phyloP scores from a whole-genome alignment of 148 eudicot genomes.

The Rhododendron simsii region DNA sequence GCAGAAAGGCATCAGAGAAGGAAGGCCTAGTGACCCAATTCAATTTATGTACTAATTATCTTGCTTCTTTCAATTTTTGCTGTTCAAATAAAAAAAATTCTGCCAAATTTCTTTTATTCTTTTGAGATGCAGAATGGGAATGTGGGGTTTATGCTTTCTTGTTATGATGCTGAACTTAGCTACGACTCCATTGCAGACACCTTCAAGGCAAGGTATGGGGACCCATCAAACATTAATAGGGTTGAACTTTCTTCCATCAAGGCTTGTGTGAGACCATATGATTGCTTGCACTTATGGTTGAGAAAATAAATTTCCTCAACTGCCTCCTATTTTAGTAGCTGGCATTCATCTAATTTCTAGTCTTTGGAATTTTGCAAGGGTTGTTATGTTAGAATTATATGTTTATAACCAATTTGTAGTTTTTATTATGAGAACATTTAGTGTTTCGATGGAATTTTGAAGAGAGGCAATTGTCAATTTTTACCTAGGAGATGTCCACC shows the following conservation, averaged over 20 bases:
- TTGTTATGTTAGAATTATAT: neutral
- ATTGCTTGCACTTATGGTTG: neutral
- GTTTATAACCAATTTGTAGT: too few species aligned
- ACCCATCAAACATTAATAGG: neutral
- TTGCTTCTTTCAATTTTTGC: neutral
- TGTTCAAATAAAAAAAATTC: neutral
- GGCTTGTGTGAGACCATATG: neutral
- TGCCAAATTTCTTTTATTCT: constrained; percentile 4
- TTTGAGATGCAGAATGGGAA: constrained; percentile 70
- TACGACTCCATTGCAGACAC: constrained; percentile 58
- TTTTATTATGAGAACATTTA: neutral
- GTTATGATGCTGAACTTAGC: constrained; percentile 85
- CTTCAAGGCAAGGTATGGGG: constrained; percentile 73
- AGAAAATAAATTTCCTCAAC: neutral
- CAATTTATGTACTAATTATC: neutral
- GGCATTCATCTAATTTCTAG: neutral
- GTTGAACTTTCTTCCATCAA: neutral
- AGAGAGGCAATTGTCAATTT: neutral
- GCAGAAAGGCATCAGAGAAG: neutral
- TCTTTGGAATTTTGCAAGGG: neutral
- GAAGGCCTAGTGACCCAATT: neutral
- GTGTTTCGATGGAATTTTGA: neutral
- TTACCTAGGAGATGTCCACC: neutral
- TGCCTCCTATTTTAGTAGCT: neutral
- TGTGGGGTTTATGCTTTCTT: constrained; percentile 83